phyloP scores from a whole-genome alignment of 192 early-diverging fungal genomes.

The Linnemannia elongata region DNA sequence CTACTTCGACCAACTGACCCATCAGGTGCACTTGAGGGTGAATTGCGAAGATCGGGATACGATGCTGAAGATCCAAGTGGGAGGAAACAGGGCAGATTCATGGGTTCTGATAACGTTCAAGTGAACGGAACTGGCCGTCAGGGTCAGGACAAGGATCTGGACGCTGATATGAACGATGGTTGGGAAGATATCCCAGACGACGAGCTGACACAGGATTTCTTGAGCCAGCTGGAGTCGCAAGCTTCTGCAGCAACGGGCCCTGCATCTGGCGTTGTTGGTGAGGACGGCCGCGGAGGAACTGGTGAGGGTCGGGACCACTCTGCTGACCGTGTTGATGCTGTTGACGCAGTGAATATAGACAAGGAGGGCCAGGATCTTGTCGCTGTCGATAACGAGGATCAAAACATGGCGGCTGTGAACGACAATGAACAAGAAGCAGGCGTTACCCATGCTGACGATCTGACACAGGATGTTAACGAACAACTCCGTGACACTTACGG shows the following conservation, averaged over 20 bases:
- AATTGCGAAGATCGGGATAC: neutral
- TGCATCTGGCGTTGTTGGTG: neutral
- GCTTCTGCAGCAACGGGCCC: too few species aligned
- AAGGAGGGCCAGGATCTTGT: neutral
- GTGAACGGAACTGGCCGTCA: neutral
- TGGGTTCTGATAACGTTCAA: neutral
- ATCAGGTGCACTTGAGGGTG: neutral
- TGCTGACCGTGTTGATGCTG: neutral
- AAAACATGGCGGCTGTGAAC: neutral
- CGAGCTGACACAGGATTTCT: neutral
- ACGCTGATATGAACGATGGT: slow-evolving; percentile 12
- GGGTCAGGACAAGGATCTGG: neutral
- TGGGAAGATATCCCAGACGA: slow-evolving; percentile 24
- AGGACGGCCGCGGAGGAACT: too few species aligned
- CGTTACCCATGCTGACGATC: neutral
- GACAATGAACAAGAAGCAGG: neutral
- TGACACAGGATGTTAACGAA: neutral
- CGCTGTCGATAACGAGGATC: neutral
- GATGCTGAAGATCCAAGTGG: neutral
- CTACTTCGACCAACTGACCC: neutral
- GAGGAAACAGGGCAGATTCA: neutral
- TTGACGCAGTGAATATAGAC: neutral
- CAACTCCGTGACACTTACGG: neutral
- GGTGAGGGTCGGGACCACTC: neutral
- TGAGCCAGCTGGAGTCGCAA: neutral